A percentile compares a stretch with the other conserved stretches of the same genome.
phyloP scores from a whole-genome alignment of 2,329 filamentous ascomycete genomes.

The Diaporthe sp. region DNA sequence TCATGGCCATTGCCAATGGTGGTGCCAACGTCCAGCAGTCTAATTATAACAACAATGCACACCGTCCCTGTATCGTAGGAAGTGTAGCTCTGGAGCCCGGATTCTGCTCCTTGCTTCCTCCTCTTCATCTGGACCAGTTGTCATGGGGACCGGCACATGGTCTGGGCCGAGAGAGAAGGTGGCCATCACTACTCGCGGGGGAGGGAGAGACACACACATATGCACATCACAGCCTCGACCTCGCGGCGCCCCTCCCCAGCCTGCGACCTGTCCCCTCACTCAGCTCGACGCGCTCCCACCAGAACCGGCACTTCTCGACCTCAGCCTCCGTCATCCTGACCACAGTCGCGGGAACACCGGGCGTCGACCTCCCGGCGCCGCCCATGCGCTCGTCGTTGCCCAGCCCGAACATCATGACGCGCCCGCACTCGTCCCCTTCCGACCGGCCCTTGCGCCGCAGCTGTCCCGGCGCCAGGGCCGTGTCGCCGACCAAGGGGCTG shows the following conservation, averaged over 20 bases:
- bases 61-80: neutral
- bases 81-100: neutral
- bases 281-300: conserved; percentile 68
- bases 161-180: neutral
- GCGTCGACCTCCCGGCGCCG: conserved; percentile 49
- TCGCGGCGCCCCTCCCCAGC: neutral
- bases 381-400: conserved; percentile 69
- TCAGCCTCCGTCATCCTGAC: conserved; percentile 59
- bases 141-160: neutral
- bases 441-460: conserved; percentile 33
- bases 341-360: conserved; percentile 61
- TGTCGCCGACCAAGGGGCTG: conserved; percentile 33
- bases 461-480: conserved; percentile 26
- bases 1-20: neutral
- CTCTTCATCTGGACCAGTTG: neutral
- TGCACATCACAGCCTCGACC: conserved; percentile 20
- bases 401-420: conserved; percentile 69
- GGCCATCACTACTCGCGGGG: too few relatives aligned
- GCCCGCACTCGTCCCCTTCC: conserved; percentile 47
- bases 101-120: neutral
- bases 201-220: neutral
- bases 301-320: conserved; percentile 68
- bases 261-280: conserved; percentile 59
- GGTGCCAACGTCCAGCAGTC: neutral
- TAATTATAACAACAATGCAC: neutral